Evolutionary conservation across 2,329 filamentous ascomycete genomes (phyloP), one percentile per base, ranked within the genome.

Genomic region (Aspergillus arachidicola): DNA sequence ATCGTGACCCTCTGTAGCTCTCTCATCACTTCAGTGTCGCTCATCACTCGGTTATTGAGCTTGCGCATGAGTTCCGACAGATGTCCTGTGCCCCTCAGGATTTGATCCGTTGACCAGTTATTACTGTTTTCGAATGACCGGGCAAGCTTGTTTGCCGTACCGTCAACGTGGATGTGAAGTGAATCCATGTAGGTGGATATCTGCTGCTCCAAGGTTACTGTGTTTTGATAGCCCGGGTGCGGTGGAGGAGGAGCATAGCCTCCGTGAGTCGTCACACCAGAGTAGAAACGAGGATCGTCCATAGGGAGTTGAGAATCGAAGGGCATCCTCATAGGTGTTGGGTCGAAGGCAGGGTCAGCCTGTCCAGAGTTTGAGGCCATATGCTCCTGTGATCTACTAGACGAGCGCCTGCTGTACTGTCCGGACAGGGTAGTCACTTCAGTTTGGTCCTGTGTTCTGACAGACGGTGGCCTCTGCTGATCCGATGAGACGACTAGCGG

Each of bases 161-260:
- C 58, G 26, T 66, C 64, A 9, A 73, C 19, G 45, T 73, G 71
- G 48, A 64, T 60, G 43, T 73, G 71, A 23, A 73, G 54, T 7
- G 67, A 62, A 46, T 67, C 63, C 12, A 64, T 61, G 43, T 71
- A 66, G 2, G 64, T 34, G 7, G 58, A 38, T 19, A 72, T 59
- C 45, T 72, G 69, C 55, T 72, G 64, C 48, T 69, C 69, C 38
- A 72, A 53, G 16, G 66, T 61, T n/a, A 61, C 50, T 9, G 65
- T 72, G 64, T 69, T 71, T 28, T 64, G 68, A 48, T 72, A 72
- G 30, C 54, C 60, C 12, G 66, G 66, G 19, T 68, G 59, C 12
- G 70, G 69, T 11, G 71, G 70, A n/a, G 69, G 57, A 41, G 71
- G 71, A n/a, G 68, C 71, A 46, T 66, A 68, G 12, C 69, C 69